Evolutionary conservation across 1,139 yeast genomes (phyloP).

Genomic region (Komagataea norvegica): DNA sequence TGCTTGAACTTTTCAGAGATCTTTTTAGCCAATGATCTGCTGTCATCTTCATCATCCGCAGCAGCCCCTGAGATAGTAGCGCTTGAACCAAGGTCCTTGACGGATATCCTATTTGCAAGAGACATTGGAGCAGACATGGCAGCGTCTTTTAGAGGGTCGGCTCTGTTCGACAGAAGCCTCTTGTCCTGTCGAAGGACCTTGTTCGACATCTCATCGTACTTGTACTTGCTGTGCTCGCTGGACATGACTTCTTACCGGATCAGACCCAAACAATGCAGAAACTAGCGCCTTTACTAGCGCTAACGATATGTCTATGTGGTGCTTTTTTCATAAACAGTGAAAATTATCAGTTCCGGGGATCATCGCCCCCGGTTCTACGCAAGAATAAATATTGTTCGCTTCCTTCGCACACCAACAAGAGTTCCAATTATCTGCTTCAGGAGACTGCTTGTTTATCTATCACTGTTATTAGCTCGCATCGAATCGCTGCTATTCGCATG

Average conservation of each 20-base stretch:
- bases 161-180: constrained; percentile 37
- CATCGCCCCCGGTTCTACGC: not conserved
- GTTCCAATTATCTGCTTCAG: not conserved
- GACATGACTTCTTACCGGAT: constrained; percentile 9
- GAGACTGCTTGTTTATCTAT: not conserved
- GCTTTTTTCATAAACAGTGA: too few relatives aligned
- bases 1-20: constrained; percentile 20
- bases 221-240: constrained; percentile 30
- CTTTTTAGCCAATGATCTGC: constrained; percentile 23
- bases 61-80: constrained; percentile 23
- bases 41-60: constrained; percentile 16
- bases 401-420: not conserved
- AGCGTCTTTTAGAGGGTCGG: constrained; percentile 39
- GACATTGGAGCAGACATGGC: constrained; percentile 63
- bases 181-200: constrained; percentile 63
- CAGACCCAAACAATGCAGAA: too few relatives aligned
- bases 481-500: constrained; percentile 1
- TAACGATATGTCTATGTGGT: not conserved
- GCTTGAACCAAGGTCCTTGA: constrained; percentile 66
- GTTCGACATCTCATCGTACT: constrained; percentile 70
- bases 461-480: not conserved
- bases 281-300: not conserved
- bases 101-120: constrained; percentile 58
- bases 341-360: constrained; percentile 4
- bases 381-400: too few relatives aligned